Conservation (phyloP, 805 yeast genomes). For the Kuraishia cidri region DNA sequence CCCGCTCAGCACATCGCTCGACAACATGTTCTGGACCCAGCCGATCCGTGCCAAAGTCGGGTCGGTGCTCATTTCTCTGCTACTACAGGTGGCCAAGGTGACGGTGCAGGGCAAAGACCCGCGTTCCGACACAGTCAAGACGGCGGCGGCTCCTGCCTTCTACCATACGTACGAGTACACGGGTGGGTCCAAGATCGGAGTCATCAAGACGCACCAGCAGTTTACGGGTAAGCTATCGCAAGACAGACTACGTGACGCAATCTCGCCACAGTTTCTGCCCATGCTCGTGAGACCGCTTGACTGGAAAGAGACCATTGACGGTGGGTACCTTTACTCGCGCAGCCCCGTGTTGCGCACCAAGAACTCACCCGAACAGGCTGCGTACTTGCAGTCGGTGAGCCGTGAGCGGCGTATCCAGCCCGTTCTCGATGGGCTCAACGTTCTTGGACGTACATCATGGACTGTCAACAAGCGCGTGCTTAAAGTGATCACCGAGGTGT, state of each 20-base stretch:
- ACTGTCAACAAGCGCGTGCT: constrained; percentile 72
- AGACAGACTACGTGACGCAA: constrained; percentile 52
- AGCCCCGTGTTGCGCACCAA: constrained; percentile 64
- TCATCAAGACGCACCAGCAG: constrained; percentile 64
- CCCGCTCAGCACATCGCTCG: constrained; percentile 4
- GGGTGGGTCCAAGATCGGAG: constrained; percentile 74
- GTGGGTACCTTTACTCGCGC: constrained; percentile 72
- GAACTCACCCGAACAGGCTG: constrained; percentile 83
- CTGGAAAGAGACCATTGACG: constrained; percentile 76
- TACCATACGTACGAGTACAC: constrained; percentile 80
- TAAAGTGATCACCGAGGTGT: constrained; percentile 59
- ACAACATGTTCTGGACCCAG: constrained; percentile 39
- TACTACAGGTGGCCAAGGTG: constrained; percentile 78
- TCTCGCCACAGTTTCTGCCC: constrained; percentile 83
- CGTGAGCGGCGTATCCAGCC: constrained; percentile 53
- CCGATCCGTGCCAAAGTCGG: constrained; percentile 66
- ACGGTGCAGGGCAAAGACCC: constrained; percentile 80
- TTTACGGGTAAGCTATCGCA: constrained; percentile 61
- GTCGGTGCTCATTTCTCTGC: constrained; percentile 62
- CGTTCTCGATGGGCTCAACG: constrained; percentile 77
- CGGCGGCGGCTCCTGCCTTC: constrained; percentile 82
- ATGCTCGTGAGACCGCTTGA: constrained; percentile 89
- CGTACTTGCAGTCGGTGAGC: constrained; percentile 82
- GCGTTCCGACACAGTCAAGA: constrained; percentile 53
- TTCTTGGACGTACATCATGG: constrained; percentile 86